phyloP scores from a whole-genome alignment of 495 filamentous ascomycete genomes.

The Hypoxylon lenormandii region DNA sequence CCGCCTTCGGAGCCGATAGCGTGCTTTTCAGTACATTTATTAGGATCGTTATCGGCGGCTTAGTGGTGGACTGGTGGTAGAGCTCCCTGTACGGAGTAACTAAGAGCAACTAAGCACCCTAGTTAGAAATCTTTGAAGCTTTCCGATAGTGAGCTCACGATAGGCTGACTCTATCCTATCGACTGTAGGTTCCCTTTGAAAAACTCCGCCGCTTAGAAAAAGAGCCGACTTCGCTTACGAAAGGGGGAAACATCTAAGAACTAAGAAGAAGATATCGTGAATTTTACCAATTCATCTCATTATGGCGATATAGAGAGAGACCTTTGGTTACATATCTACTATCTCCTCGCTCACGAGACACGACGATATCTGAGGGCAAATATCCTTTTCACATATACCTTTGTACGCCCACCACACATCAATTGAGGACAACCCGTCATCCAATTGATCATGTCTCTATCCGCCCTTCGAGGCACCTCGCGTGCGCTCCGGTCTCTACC shows the following conservation, averaged over 20 bases:
- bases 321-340: background rate
- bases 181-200: conserved; percentile 8
- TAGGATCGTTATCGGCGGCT: background rate
- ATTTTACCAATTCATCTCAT: conserved; percentile 17
- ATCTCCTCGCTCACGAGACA: background rate
- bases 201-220: conserved; percentile 26
- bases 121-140: conserved; percentile 26
- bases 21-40: too few species aligned
- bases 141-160: conserved; percentile 41
- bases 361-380: background rate
- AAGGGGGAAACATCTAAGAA: background rate
- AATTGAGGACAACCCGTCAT: conserved; percentile 11
- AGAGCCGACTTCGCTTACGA: conserved; percentile 30
- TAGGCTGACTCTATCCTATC: conserved; percentile 39
- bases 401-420: background rate
- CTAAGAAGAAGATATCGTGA: background rate
- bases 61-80: background rate
- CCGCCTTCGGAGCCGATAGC: conserved; percentile 47
- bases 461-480: conserved; percentile 46
- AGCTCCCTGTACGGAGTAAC: conserved; percentile 22
- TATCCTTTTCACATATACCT: background rate
- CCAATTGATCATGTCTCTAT: conserved; percentile 37
- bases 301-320: conserved; percentile 32
- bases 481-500: conserved; percentile 44
- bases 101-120: conserved; percentile 7